phyloP scores from a whole-genome alignment of 306 rosid species.

The Trifolium fragiferum region DNA sequence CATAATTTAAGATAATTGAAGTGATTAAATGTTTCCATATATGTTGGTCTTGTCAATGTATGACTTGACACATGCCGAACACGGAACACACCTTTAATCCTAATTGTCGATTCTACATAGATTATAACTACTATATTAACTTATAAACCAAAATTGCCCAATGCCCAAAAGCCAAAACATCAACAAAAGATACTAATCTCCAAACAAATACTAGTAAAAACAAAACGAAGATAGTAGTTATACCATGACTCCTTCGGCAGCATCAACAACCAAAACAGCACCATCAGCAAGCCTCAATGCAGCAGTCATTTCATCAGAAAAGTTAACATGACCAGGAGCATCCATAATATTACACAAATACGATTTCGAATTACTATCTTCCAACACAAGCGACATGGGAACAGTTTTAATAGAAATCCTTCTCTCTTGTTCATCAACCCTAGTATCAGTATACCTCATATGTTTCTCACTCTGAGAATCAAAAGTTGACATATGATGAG shows the following conservation, averaged over 20 bases:
- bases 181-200: background rate
- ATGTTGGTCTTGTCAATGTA: background rate
- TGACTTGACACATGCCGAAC: background rate
- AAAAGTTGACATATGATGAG: conserved; percentile 93
- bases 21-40: background rate
- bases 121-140: background rate
- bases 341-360: conserved; percentile 92
- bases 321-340: conserved; percentile 93
- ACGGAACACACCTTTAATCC: background rate
- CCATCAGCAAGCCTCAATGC: conserved; percentile 96
- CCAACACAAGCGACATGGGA: conserved; percentile 96
- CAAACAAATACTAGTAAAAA: background rate
- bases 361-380: conserved; percentile 84
- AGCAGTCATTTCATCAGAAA: conserved; percentile 98
- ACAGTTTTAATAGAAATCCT: conserved; percentile 88
- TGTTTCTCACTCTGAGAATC: conserved; percentile 85
- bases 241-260: conserved; percentile 99
- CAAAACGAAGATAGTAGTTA: conserved; percentile 22
- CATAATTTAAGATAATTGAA: background rate
- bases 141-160: background rate
- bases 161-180: background rate
- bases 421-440: conserved; percentile 95
- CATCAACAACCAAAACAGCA: conserved; percentile 90
- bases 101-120: background rate
- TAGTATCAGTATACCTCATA: conserved; percentile 82